Evolutionary conservation across 2,329 filamentous ascomycete genomes (phyloP), one percentile per base, ranked within the genome.

Genomic region (Penicillium sp.): DNA sequence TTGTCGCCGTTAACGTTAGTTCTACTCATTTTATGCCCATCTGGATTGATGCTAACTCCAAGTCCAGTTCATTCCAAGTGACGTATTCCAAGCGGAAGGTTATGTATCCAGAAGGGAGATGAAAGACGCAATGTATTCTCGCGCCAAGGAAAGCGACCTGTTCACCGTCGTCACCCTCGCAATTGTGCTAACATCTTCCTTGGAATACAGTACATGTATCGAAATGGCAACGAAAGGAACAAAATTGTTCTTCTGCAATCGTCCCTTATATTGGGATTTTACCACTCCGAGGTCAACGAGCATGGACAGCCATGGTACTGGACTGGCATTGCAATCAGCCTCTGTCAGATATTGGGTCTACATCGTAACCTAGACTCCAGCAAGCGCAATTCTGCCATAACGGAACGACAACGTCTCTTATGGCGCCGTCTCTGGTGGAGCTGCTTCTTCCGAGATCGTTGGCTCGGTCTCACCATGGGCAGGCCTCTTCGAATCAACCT

Each of bases 271-370:
- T 55, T 74, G 36, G 63, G 64, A 6, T 71, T 69, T 38, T 73
- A 65, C 61, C 69, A 69, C 33, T 63, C 63, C 0, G 63, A 69
- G 25, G 54, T 63, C 0, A 65, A 72, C 33, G 67, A 72, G 33
- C 60, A 68, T 9, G 61, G 58, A 7, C 64, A 69, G 7, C 63
- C 70, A 0, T 73, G 69, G 70, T 68, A 72, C 39, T 73, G 71
- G 70, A 67, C 63, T 3, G 68, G 71, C n/a, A 59, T 69, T 16
- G 69, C 70, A 4, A 66, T 73, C 34, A 62, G 57, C 18, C 58
- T 73, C 2, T 67, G 63, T 11, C 70, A 73, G 18, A 67, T 64
- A 3, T 59, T 71, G 2, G 71, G 71, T 0, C 55, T 74, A 0
- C 69, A 74, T 47, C 64, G 64, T 28, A 3, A 34, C 21, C 21